Evolutionary conservation across 306 rosid genomes (phyloP), one percentile per base, ranked within the genome.

Genomic region (Hippophae rhamnoides): DNA sequence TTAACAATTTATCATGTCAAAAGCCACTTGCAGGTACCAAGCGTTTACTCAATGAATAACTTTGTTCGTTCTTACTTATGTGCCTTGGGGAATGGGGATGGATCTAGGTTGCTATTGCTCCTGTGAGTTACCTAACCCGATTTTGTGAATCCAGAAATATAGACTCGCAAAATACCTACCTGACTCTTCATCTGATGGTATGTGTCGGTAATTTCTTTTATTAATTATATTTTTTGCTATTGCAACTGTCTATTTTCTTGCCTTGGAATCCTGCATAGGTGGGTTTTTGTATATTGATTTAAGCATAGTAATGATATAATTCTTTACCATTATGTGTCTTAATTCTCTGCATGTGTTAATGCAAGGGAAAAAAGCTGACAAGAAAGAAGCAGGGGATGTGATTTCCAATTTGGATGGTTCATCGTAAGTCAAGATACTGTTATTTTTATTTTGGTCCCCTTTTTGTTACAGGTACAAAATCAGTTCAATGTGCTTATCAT

Each of bases 121-220:
- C 65, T 67, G 43, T 52, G 61, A 25, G 50, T 53, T 53, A 52
- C 46, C 52, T 79, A 41, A 76, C 70, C 56, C 58, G 69, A 51
- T 64, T 61, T 54, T 51, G 63, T 79, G 62, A 60, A 52, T 79
- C 52, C 88, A 92, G 99, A 92, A 92, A 86, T 92, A 92, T 78
- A 86, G 99, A 52, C 89, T 92, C 26, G 96, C 99, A 59, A 92
- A 92, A 72, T 92, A 88, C 76, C 74, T 92, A 54, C 99, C 99
- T 0, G 96, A 92, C 61, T 77, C 85, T 66, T 71, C 85, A 8
- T 75, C 95, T 38, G 96, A 88, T 82, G 99, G 99, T 92, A 78
- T 42, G 93, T 70, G 54, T 69, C 64, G 71, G 67, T 57, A 48
- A 44, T 69, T 66, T 66, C 52, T 25, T 10, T 2, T 11, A n/a